A percentile compares a stretch with the other conserved stretches of the same genome.
Conservation (phyloP, 176 grass and related monocot species). For the Eragrostis curvula region DNA sequence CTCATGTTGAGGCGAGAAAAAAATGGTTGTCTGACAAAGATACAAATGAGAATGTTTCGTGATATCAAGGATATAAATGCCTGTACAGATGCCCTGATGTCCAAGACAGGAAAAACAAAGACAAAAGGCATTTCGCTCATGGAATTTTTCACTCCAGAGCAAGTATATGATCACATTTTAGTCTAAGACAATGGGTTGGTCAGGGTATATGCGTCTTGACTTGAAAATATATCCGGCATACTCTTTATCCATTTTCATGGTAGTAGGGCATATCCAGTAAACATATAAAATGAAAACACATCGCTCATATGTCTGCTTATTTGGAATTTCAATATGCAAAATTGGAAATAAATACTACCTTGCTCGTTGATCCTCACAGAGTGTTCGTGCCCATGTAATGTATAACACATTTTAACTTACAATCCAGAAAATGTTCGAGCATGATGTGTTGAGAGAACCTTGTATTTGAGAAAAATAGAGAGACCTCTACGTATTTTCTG, state of each 20-base stretch:
- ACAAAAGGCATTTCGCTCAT: constrained; percentile 92
- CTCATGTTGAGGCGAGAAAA: constrained; percentile 56
- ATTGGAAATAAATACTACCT: not conserved
- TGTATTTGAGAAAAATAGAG: too few species aligned
- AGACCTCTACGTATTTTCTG: too few species aligned
- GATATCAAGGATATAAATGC: constrained; percentile 56
- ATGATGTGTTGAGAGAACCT: not conserved
- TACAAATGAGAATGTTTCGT: constrained; percentile 44
- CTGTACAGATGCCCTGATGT: constrained; percentile 40
- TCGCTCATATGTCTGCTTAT: constrained; percentile 2
- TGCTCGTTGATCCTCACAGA: not conserved
- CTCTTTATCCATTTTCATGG: not conserved
- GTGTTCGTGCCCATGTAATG: constrained; percentile 1
- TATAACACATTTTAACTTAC: constrained; percentile 1
- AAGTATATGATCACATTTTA: constrained; percentile 74
- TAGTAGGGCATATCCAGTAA: not conserved
- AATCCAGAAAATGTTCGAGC: constrained; percentile 24
- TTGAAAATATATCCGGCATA: constrained; percentile 14
- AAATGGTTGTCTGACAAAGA: constrained; percentile 42
- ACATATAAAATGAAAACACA: not conserved
- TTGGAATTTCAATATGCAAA: constrained; percentile 31
- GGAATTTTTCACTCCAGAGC: constrained; percentile 81
- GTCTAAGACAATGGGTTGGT: constrained; percentile 82
- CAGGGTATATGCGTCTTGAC: constrained; percentile 67
- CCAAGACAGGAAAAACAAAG: constrained; percentile 73